Percentiles rank a stretch among this genome's conserved stretches.
phyloP scores from a whole-genome alignment of 2,329 filamentous ascomycete species.

The Aureobasidium sp. region DNA sequence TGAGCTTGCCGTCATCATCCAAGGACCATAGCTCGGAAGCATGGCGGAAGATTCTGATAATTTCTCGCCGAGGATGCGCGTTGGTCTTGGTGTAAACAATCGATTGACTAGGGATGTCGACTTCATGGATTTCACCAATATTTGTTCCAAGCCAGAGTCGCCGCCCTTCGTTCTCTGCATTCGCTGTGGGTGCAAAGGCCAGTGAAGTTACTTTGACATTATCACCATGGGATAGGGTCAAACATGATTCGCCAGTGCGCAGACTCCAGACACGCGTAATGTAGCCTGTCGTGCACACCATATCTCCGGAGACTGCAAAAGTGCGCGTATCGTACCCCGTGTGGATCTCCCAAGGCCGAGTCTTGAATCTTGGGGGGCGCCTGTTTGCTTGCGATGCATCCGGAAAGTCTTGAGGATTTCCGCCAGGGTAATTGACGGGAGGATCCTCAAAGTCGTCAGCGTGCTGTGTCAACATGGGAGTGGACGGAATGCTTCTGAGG shows the following conservation, averaged over 20 bases:
- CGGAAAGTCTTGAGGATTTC: slow-evolving; percentile 53
- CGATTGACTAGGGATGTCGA: slow-evolving; percentile 68
- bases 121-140: slow-evolving; percentile 77
- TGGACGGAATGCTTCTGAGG: neutral
- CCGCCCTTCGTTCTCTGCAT: slow-evolving; percentile 71
- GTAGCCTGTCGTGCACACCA: slow-evolving; percentile 77
- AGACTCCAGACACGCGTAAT: slow-evolving; percentile 85
- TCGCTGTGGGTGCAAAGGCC: slow-evolving; percentile 72
- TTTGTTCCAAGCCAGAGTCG: slow-evolving; percentile 87
- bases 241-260: slow-evolving; percentile 67
- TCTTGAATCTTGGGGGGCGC: slow-evolving; percentile 65
- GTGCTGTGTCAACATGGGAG: slow-evolving; percentile 29
- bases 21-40: slow-evolving; percentile 89
- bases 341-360: slow-evolving; percentile 64
- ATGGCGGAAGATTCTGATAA: slow-evolving; percentile 79
- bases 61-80: slow-evolving; percentile 69
- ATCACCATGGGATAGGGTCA: slow-evolving; percentile 78
- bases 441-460: slow-evolving; percentile 14
- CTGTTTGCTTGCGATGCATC: slow-evolving; percentile 80
- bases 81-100: slow-evolving; percentile 59
- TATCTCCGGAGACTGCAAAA: slow-evolving; percentile 80
- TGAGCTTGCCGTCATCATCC: slow-evolving; percentile 78
- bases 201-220: slow-evolving; percentile 73
- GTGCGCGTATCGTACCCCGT: slow-evolving; percentile 82
- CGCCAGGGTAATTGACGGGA: slow-evolving; percentile 11